These are phyloP conservation scores for Zoysia pacifica DNA, from an alignment of 176 grass and related monocot species.

Conservation along the genomic window DNA sequence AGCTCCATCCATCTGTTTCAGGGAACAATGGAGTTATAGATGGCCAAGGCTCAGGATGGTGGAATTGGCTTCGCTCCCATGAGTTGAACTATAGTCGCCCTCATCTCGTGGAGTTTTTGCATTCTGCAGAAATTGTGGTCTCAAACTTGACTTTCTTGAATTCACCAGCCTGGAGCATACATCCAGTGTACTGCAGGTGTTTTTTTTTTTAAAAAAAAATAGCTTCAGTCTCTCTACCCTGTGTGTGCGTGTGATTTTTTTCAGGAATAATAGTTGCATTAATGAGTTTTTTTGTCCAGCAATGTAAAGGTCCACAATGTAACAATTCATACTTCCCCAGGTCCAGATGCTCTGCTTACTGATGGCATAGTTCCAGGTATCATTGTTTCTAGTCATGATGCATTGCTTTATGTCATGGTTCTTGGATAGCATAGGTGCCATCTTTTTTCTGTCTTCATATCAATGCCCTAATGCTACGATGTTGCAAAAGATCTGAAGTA, in stretches of 20 bases:
- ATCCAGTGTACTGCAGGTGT: conserved; percentile 81
- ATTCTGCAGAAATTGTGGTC: conserved; percentile 63
- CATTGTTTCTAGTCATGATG: not conserved
- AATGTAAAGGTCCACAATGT: conserved; percentile 76
- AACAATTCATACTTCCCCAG: conserved; percentile 57
- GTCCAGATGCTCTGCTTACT: conserved; percentile 67
- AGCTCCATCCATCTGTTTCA: conserved; percentile 26
- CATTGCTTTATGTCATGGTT: not conserved
- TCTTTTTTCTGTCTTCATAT: conserved; percentile 22
- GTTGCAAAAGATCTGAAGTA: not conserved
- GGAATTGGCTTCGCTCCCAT: conserved; percentile 65
- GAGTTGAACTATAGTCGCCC: conserved; percentile 82
- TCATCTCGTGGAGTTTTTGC: conserved; percentile 76
- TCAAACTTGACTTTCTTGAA: conserved; percentile 89
- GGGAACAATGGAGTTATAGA: conserved; percentile 77
- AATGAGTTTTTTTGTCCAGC: conserved; percentile 45
- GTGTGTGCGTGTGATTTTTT: conserved; percentile 14
- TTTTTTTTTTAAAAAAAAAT: not conserved
- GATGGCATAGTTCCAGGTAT: conserved; percentile 88
- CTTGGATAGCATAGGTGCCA: not conserved
- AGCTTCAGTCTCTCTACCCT: not conserved
- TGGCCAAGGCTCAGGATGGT: conserved; percentile 89
- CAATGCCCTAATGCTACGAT: not conserved
- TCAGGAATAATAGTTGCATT: conserved; percentile 22
- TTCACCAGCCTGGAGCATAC: conserved; percentile 91